A percentile compares a stretch with the other conserved stretches of the same genome.
phyloP scores from a whole-genome alignment of 306 rosid genomes.

The Alnus glutinosa region DNA sequence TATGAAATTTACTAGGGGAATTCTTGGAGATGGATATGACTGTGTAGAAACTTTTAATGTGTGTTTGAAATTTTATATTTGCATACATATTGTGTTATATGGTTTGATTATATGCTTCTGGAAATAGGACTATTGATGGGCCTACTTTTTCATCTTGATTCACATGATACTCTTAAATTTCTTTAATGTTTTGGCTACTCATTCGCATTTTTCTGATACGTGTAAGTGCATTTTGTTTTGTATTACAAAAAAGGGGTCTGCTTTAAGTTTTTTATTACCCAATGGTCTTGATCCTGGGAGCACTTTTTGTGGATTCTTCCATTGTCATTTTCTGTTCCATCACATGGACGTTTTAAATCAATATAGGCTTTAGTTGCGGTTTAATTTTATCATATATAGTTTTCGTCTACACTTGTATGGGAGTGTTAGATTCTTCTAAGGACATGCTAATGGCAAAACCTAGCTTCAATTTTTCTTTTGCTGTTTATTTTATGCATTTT shows the following conservation, averaged over 20 bases:
- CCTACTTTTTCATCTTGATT: neutral
- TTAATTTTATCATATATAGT: neutral
- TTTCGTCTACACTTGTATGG: neutral
- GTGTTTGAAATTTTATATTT: neutral
- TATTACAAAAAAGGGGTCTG: neutral
- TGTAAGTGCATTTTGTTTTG: neutral
- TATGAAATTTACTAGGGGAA: neutral
- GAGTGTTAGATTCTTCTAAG: neutral
- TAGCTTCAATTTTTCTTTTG: neutral
- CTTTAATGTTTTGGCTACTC: neutral
- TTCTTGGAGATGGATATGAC: slow-evolving; percentile 2
- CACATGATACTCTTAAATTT: neutral
- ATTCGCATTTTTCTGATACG: neutral
- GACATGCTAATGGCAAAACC: neutral
- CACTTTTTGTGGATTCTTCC: neutral
- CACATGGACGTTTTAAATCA: neutral
- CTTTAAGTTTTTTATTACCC: neutral
- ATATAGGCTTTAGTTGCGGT: neutral
- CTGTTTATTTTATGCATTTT: neutral
- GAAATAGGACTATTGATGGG: neutral
- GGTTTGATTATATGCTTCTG: neutral
- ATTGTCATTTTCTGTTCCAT: neutral
- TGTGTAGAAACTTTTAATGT: neutral
- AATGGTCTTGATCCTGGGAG: neutral
- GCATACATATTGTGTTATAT: neutral